Evolutionary conservation across 257 asterid genomes (phyloP).

Genomic region (Solanum sitiens): DNA sequence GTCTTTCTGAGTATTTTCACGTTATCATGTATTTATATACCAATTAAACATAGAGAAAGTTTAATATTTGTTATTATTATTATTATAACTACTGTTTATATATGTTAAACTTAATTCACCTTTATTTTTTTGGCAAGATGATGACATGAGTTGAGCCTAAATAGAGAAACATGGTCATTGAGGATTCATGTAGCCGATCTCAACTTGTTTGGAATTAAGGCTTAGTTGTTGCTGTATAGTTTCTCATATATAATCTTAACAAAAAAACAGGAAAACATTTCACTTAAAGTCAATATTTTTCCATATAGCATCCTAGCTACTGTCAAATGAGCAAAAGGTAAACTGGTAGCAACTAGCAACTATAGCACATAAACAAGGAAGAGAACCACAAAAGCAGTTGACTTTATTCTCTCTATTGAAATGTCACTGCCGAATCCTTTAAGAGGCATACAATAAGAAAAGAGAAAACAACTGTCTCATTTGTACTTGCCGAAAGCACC

Average conservation of each 20-base stretch:
- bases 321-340: background rate
- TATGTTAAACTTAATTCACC: background rate
- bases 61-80: background rate
- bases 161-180: background rate
- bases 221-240: background rate
- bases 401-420: background rate
- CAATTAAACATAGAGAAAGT: background rate
- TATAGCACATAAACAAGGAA: background rate
- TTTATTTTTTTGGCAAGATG: background rate
- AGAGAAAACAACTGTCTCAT: background rate
- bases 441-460: background rate
- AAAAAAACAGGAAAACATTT: background rate
- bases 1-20: background rate
- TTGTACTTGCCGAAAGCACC: background rate
- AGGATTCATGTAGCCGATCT: background rate
- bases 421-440: background rate
- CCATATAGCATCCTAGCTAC: background rate
- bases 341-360: background rate
- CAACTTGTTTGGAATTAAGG: background rate
- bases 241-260: background rate
- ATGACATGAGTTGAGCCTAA: background rate
- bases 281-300: background rate
- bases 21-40: background rate
- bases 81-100: background rate
- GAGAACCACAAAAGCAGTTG: background rate